Evolutionary conservation across 2,329 filamentous ascomycete species (phyloP).

Genomic region (Cadophora sp.): DNA sequence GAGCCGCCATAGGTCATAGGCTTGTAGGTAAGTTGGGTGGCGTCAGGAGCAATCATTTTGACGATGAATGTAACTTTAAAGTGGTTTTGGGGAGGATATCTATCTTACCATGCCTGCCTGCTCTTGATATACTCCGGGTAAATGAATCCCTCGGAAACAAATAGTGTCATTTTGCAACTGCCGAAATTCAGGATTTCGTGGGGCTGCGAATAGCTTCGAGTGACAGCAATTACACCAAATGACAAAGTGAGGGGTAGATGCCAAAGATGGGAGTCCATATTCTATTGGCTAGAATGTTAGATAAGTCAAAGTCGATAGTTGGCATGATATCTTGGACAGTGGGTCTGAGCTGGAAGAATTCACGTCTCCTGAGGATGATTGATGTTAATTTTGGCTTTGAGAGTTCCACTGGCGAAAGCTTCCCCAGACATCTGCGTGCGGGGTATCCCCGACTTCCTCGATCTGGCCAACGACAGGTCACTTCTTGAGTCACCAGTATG

Average conservation of each 20-base stretch:
- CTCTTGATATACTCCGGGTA: background rate
- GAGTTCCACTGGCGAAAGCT: constrained; percentile 3
- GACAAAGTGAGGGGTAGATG: constrained; percentile 4
- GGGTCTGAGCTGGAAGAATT: background rate
- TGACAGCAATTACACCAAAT: background rate
- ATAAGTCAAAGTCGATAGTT: background rate
- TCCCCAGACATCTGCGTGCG: background rate
- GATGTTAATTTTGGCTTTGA: constrained; percentile 4
- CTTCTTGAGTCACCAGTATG: background rate
- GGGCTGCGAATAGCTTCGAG: background rate
- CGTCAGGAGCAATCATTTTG: constrained; percentile 30
- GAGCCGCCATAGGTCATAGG: constrained; percentile 37
- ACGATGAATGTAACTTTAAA: background rate
- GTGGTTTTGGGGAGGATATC: background rate
- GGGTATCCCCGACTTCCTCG: background rate
- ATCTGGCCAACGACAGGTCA: background rate
- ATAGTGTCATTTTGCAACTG: background rate
- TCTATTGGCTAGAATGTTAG: background rate
- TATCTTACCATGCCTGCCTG: background rate
- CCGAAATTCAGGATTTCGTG: background rate
- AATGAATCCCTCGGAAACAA: background rate
- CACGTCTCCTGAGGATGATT: background rate
- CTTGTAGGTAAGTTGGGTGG: constrained; percentile 26
- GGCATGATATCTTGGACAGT: background rate
- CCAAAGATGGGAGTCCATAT: background rate